Evolutionary conservation across 441 rosid species (phyloP), one percentile per base, ranked within the genome.

Genomic region (Rhodomyrtus psidioides): DNA sequence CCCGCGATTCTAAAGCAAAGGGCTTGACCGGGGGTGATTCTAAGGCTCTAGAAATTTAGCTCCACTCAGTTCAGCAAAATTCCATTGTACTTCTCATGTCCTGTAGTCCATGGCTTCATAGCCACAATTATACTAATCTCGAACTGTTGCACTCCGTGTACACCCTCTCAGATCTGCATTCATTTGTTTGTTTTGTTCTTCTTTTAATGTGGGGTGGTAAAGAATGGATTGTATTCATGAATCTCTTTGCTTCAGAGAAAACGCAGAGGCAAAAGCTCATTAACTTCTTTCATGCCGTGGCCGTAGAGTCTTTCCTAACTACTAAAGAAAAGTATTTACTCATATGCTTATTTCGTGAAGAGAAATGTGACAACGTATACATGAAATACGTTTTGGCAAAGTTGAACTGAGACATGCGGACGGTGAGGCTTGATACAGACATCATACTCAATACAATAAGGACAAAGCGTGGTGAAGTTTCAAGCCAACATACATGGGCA

Each of bases 1-100:
- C 75, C 42, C 86, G 17, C 49, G 85, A 82, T 46, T 56, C 39
- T 23, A 84, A 84, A 65, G 89, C 86, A 27, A 89, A 89, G 70
- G 83, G 49, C 49, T 76, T 74, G 82, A 85, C 82, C 3, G 74
- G 84, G 82, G 57, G 55, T 57, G 51, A 56, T 39, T 9, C 79
- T 39, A 44, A 21, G 79, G 49, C 79, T 39, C 46, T 21, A 10
- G n/a, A 39, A 24, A 70, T 39, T 34, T 70, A 10, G n/a, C 79
- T 70, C 39, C 24, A 30, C 49, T 12, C 6, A 70, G 79, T 70
- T 70, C n/a, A 70, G 12, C 39, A 39, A 70, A 39, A 70, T 21
- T 15, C 79, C 79, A 39, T 6, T 10, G 79, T 70, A 21, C 79
- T 39, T 39, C 12, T 10, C 79, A 10, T 70, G 51, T 3, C 49